Base-by-base conservation (phyloP, 164 flowering plant species). In the Berberis thunbergii region DNA sequence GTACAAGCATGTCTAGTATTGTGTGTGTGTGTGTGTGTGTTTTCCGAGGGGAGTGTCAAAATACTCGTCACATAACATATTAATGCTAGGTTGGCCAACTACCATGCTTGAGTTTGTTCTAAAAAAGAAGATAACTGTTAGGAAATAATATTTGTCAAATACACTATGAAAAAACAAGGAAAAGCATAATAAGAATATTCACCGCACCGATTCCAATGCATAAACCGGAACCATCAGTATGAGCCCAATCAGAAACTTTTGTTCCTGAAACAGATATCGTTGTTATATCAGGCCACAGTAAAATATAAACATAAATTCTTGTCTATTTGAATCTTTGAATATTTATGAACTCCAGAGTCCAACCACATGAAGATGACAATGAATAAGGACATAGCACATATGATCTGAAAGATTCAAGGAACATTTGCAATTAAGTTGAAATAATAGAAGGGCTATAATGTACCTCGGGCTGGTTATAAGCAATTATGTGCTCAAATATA, bases 221-320 rank as follows among this genome's bases (percentile, higher is more conserved):
- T 95, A 95, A 59, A 95, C 96, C 67, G 99, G 99, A 64, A 95
- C 99, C 97, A 95, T 91, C 43, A 95, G 79, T 65, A 94, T 80
- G 64, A 94, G 85, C 54, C 96, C 99, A 67, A 94, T 85, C 63
- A 94, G 68, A 74, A 94, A 94, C 64, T 91, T 91, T 77, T 94
- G 99, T 78, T 91, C 99, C 99, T 91, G 97, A 73, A 86, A 81
- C 50, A 6, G 38, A 63, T 72, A 12, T 43, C 13, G 55, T 39
- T 59, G 1, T 48, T 1, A 6, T 48, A 48, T 7, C 10, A 48
- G 10, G 10, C 50, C 10, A 11, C 9, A 48, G 50, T 6, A 48
- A 11, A 48, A 48, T 11, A 48, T 3, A 3, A 48, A 1, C 50
- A 48, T 48, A 11, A 6, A 1, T 6, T 6, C 6, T 6, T 11